These are phyloP conservation scores for Physcia stellaris DNA, from an alignment of 495 filamentous ascomycete species.

Conservation along the genomic window DNA sequence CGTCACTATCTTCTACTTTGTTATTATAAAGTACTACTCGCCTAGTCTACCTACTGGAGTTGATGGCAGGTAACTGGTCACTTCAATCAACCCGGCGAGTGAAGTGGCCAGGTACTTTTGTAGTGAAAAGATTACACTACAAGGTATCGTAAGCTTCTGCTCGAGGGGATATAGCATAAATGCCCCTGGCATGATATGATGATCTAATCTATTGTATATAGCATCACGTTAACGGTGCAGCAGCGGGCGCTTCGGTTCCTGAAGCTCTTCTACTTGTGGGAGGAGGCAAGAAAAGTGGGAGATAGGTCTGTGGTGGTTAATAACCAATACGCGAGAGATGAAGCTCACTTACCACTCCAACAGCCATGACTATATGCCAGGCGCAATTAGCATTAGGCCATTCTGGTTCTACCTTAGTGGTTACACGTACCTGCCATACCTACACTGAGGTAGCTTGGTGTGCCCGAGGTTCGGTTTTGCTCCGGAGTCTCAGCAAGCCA, in stretches of 20 bases:
- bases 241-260: slow-evolving; percentile 29
- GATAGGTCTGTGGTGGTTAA: slow-evolving; percentile 45
- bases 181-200: background rate
- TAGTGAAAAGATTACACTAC: slow-evolving; percentile 1
- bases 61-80: no score
- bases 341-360: slow-evolving; percentile 45
- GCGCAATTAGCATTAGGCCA: no score
- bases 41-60: no score
- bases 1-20: no score
- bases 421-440: slow-evolving; percentile 64
- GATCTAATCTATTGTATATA: background rate
- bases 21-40: no score
- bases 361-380: slow-evolving; percentile 54
- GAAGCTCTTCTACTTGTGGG: slow-evolving; percentile 23
- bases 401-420: background rate
- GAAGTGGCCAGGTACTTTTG: background rate
- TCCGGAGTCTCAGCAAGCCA: slow-evolving; percentile 81
- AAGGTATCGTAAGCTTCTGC: background rate
- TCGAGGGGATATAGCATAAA: background rate
- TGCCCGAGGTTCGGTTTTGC: slow-evolving; percentile 47
- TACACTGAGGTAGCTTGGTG: slow-evolving; percentile 74
- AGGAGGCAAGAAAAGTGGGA: slow-evolving; percentile 68
- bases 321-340: background rate
- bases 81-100: no score
- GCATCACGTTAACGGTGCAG: slow-evolving; percentile 25